phyloP scores from a whole-genome alignment of 2,329 filamentous ascomycete species.

The Samsoniella hepiali region DNA sequence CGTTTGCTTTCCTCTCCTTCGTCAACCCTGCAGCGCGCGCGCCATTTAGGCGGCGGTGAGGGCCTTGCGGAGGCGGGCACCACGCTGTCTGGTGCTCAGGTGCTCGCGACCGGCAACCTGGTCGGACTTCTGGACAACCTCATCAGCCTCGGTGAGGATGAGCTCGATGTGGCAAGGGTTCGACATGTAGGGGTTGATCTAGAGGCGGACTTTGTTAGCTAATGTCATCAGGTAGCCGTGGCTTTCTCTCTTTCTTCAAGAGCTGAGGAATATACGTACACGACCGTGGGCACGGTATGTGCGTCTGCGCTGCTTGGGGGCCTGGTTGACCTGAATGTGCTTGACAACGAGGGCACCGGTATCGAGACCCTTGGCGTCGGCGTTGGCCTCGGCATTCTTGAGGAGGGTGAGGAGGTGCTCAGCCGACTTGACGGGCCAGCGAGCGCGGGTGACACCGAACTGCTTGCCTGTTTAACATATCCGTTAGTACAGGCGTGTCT shows the following conservation, averaged over 20 bases:
- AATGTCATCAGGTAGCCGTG: not conserved
- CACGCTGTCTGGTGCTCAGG: constrained; percentile 90
- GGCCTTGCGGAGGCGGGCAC: constrained; percentile 61
- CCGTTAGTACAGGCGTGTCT: constrained; percentile 26
- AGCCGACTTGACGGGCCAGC: constrained; percentile 99
- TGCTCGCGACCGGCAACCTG: constrained; percentile 70
- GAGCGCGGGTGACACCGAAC: constrained; percentile 95
- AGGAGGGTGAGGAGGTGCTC: constrained; percentile 96
- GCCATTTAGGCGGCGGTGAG: constrained; percentile 60
- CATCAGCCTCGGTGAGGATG: constrained; percentile 96
- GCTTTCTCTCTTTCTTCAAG: not conserved
- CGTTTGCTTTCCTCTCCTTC: constrained; percentile 1
- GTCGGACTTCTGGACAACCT: constrained; percentile 91
- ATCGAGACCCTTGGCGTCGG: constrained; percentile 95
- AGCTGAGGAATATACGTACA: constrained; percentile 60
- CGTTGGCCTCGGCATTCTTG: constrained; percentile 96
- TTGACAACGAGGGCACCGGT: constrained; percentile 97
- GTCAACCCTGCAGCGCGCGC: not conserved
- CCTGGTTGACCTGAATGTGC: constrained; percentile 99
- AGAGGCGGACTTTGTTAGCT: not conserved
- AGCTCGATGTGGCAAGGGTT: constrained; percentile 99
- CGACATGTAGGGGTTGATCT: constrained; percentile 99
- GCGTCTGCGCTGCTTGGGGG: constrained; percentile 97
- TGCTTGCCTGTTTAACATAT: constrained; percentile 74
- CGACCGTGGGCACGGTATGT: constrained; percentile 99